These are phyloP conservation scores for Sedum album DNA, from an alignment of 164 flowering plant genomes.

Conservation along the genomic window DNA sequence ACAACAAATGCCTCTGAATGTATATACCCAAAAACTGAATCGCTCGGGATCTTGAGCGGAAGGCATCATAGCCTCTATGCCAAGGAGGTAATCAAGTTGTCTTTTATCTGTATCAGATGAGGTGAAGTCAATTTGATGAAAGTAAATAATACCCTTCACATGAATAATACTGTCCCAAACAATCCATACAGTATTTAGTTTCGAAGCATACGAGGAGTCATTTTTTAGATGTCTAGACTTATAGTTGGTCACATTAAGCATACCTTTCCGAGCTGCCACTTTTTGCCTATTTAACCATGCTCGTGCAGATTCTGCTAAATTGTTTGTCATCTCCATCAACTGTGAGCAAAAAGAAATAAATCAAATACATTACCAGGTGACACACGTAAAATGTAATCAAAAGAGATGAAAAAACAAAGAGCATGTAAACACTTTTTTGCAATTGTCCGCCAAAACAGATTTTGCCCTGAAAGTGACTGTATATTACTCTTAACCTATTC, in stretches of 20 bases:
- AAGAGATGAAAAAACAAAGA: not conserved
- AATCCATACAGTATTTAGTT: not conserved
- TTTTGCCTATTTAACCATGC: slow-evolving; percentile 6
- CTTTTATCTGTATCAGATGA: slow-evolving; percentile 1
- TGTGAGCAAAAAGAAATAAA: not conserved
- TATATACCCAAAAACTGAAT: slow-evolving; percentile 8
- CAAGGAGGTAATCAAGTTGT: slow-evolving; percentile 1
- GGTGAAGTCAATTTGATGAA: not conserved
- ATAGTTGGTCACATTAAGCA: not conserved
- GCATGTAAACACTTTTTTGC: not conserved
- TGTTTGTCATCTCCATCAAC: slow-evolving; percentile 9
- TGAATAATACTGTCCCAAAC: not conserved
- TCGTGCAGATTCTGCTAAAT: slow-evolving; percentile 2
- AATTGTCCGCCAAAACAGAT: not conserved
- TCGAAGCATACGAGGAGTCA: not conserved
- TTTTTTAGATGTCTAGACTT: not conserved
- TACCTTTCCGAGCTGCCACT: slow-evolving; percentile 6
- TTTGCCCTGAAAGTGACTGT: not conserved
- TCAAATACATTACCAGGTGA: not conserved
- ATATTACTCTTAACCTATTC: not conserved
- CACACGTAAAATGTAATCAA: not conserved
- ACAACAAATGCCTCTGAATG: not conserved
- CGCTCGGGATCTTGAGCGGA: slow-evolving; percentile 9
- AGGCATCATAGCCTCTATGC: slow-evolving; percentile 9
- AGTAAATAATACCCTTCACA: not conserved